Base-by-base conservation (phyloP, 345 rosid species). In the Luvunga scandens region DNA sequence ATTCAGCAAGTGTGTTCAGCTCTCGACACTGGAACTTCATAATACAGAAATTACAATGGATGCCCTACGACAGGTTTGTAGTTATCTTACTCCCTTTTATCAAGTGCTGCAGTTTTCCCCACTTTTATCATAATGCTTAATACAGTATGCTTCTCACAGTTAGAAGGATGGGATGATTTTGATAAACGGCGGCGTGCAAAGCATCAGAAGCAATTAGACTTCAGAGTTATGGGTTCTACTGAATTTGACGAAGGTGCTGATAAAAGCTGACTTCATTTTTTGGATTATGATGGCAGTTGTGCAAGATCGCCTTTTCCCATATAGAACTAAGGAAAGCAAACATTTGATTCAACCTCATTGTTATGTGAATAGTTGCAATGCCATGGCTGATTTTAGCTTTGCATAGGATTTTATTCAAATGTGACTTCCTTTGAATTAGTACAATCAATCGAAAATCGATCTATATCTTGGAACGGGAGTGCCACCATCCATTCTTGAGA, bases 181-280 rank as follows among this genome's bases (percentile, higher is more conserved):
- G 95, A 95, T 76, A 86, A 87, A 66, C 90, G 97, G 4, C 79
- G 98, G 19, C 91, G 91, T 48, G 81, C 79, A 4, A 93, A 95
- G 86, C 98, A 88, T 86, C 97, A 95, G 86, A 95, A 95, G 82
- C 97, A 92, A 80, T 86, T 95, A 62, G 99, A 95, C 79, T 95
- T 93, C 78, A 82, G 92, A 53, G 95, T 90, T 21, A 84, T 81
- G 18, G 84, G 85, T 71, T 89, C 98, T 38, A 90, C 91, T 45
- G 81, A 89, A 64, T 93, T 95, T 53, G 98, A 95, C 31, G 99
- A 95, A 84, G 95, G 99, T 30, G 97, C 99, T 83, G 99, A 95
- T 80, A 91, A 92, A 80, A 87, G 86, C 66, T 93, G 93, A 87
- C 9, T 71, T n/a, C 25, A 5, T 3, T 27, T 69, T 45, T 50